Evolutionary conservation across 2,329 filamentous ascomycete species (phyloP), one percentile per base, ranked within the genome.

Genomic region (Aureobasidium leucospermi): DNA sequence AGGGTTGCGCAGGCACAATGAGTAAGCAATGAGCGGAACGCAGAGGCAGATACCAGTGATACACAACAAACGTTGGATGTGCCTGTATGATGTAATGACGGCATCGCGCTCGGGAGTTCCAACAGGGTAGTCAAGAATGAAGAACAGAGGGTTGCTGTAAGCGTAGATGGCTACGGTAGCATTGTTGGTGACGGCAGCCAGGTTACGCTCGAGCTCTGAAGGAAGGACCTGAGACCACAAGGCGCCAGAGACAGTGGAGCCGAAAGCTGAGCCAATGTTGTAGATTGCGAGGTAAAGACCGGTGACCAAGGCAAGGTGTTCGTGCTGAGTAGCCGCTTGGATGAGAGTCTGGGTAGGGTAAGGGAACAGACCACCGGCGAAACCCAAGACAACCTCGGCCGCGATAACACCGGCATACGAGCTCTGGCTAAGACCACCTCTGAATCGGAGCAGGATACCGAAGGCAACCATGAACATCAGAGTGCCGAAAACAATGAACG

Each of bases 141-240:
- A 73, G 0, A 60, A 61, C 48, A 81, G 73, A 0, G 79, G 79
- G 31, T 72, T 61, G 1, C 63, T 74, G 70, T 74, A 81, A 39
- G 75, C 73, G 2, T 66, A 36, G 0, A 68, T 63, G 0, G 78
- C 80, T 62, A 69, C 70, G 45, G 66, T 75, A 46, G 67, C 65
- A 52, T 79, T 77, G 29, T 69, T 61, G 47, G 45, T 61, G 11
- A 65, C 61, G 2, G 45, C 34, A 6, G 53, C 70, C 38, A 75
- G 67, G 5, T 69, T 67, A 3, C 65, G 58, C 6, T 65, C 65
- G 2, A 87, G 76, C 42, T 75, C 67, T 0, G 61, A 60, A 1
- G 80, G 82, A 46, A 86, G 73, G 34, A 86, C 69, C 11, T 79
- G 77, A 0, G 81, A 83, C 85, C 85, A 89, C 62, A 89, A 82